A percentile compares a stretch with the other conserved stretches of the same genome.
phyloP scores from a whole-genome alignment of 805 yeast genomes.

The Vanderwaltozyma verrucispora region DNA sequence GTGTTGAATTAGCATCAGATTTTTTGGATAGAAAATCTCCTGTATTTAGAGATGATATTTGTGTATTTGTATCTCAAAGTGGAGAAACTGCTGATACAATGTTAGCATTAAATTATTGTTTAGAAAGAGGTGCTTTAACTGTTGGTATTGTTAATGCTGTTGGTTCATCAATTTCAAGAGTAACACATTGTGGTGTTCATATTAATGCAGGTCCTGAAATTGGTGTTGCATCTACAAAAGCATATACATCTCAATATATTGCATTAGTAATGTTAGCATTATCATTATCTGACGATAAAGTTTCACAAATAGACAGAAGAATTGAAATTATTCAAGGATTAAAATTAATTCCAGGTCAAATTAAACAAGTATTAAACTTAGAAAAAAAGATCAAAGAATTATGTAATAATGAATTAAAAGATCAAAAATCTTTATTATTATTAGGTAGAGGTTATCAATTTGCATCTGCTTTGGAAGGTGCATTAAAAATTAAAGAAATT shows the following conservation, averaged over 20 bases:
- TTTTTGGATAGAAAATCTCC: conserved; percentile 91
- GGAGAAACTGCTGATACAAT: conserved; percentile 99
- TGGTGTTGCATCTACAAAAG: conserved; percentile 98
- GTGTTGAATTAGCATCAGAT: conserved; percentile 89
- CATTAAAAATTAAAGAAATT: conserved; percentile 94
- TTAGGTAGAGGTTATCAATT: conserved; percentile 96
- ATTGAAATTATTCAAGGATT: conserved; percentile 79
- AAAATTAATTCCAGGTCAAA: conserved; percentile 74
- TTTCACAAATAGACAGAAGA: conserved; percentile 68
- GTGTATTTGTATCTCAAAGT: conserved; percentile 95
- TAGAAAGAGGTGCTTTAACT: conserved; percentile 93
- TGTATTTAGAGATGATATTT: conserved; percentile 96
- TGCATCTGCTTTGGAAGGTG: conserved; percentile 98
- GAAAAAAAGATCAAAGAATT: conserved; percentile 65
- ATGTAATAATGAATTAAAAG: conserved; percentile 62
- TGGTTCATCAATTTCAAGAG: conserved; percentile 94
- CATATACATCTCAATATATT: conserved; percentile 96
- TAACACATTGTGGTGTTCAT: conserved; percentile 98
- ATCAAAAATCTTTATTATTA: conserved; percentile 77
- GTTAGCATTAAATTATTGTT: conserved; percentile 88
- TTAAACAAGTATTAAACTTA: conserved; percentile 61
- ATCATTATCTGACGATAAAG: conserved; percentile 85
- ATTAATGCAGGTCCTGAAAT: conserved; percentile 99
- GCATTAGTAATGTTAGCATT: conserved; percentile 96
- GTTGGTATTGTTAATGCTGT: conserved; percentile 97